Base-by-base conservation (phyloP, 257 asterid genomes). In the Scutellaria galericulata region DNA sequence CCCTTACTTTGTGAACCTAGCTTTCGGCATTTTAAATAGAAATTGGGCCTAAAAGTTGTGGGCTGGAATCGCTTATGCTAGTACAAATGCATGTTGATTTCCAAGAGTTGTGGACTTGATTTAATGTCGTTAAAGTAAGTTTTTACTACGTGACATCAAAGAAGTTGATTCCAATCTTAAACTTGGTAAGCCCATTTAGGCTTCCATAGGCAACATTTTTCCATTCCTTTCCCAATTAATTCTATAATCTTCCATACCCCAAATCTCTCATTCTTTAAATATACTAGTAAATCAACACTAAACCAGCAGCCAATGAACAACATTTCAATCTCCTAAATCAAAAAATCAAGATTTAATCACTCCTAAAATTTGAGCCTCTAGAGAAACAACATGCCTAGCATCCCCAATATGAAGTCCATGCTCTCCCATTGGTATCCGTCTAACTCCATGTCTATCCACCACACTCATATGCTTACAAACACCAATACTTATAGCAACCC, bases 381-480 rank as follows among this genome's bases (percentile, higher is more conserved):
- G 81, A 2, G 93, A 82, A 75, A 92, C 46, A 6, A 73, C 27
- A 74, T 92, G 96, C 45, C 31, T 84, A 15, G 78, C 71, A 78
- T 80, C 87, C 52, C 92, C 96, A 40, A 89, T 67, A 18, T 83
- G 87, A 75, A 89, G 80, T 2, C 75, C 83, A 39, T 92, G 96
- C 57, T 80, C 85, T 22, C 96, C 96, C 81, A 89, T 82, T 1
- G 96, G 89, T 61, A 92, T 84, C 77, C 91, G 82, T 31, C 96
- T 75, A 12, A 86, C 72, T 44, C 97, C 97, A 0, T 74, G 74
- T 46, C 56, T 55, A 64, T 92, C 97, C 59, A 92, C 96, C 27
- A 89, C 97, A 20, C 97, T 92, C 40, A 89, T 78, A 52, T 79
- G 66, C 83, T 89, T 92, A 63, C 97, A 92, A 2, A 85, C 92